phyloP scores from a whole-genome alignment of 305 asterid genomes.

The Coffea humblotiana region DNA sequence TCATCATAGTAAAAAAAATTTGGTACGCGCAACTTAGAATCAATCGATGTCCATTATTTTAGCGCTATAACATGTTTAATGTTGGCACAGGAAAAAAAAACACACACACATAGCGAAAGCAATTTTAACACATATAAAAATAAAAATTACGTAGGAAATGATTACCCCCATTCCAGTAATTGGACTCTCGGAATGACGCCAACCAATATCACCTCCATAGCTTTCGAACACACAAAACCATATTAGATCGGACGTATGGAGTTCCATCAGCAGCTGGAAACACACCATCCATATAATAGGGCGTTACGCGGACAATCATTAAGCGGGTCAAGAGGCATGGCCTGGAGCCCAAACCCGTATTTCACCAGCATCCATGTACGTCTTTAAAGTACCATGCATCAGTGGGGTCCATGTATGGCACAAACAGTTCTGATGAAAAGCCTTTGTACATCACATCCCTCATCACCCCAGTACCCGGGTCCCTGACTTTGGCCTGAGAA shows the following conservation, averaged over 20 bases:
- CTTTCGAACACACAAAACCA: constrained; percentile 91
- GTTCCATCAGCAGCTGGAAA: constrained; percentile 88
- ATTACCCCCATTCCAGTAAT: constrained; percentile 76
- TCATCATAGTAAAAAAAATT: too few relatives aligned
- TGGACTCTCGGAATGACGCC: constrained; percentile 93
- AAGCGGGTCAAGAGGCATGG: constrained; percentile 86
- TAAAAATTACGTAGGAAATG: too few relatives aligned
- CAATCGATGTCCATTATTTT: too few relatives aligned
- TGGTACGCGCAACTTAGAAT: too few relatives aligned
- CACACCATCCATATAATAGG: constrained; percentile 74
- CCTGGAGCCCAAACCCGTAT: constrained; percentile 92
- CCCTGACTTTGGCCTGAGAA: constrained; percentile 64
- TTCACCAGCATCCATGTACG: constrained; percentile 99
- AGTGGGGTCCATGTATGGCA: constrained; percentile 92
- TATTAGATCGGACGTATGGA: constrained; percentile 70
- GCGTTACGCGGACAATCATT: constrained; percentile 94
- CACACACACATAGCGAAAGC: too few relatives aligned
- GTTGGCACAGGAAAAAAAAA: too few relatives aligned
- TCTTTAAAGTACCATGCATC: constrained; percentile 97
- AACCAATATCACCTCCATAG: constrained; percentile 85
- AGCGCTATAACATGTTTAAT: too few relatives aligned
- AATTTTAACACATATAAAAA: too few relatives aligned
- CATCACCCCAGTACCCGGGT: constrained; percentile 55
- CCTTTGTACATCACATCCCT: constrained; percentile 87
- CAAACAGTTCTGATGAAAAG: constrained; percentile 75